Conservation (phyloP, 208 protist species). For the Naegleria fowleri region DNA sequence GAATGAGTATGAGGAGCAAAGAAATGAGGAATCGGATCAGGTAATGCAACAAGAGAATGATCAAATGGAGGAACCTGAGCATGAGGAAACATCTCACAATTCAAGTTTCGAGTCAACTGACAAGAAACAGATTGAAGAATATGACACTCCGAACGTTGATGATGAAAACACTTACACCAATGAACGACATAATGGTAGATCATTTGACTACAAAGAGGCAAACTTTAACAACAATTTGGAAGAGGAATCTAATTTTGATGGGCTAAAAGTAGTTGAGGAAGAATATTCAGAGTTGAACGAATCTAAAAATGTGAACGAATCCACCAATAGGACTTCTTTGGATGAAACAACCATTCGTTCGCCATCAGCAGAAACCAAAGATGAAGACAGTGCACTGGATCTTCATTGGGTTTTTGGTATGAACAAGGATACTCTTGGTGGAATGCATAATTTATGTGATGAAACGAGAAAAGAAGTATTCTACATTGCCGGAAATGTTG, state of each 20-base stretch:
- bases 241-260: not conserved
- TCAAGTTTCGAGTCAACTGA: too few species aligned
- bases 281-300: not conserved
- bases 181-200: not conserved
- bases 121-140: not conserved
- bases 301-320: not conserved
- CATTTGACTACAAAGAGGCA: too few species aligned
- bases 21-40: not conserved
- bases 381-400: not conserved
- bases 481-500: conserved; percentile 77
- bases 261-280: not conserved
- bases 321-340: too few species aligned
- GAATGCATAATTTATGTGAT: conserved; percentile 69
- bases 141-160: not conserved
- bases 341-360: not conserved
- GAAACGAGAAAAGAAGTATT: conserved; percentile 65
- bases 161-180: not conserved
- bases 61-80: not conserved
- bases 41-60: not conserved
- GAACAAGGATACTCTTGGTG: conserved; percentile 70
- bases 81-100: not conserved
- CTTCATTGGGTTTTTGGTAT: conserved; percentile 77
- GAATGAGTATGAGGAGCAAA: not conserved
- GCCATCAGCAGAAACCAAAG: not conserved
- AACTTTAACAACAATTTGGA: not conserved